phyloP scores from a whole-genome alignment of 345 rosid species.

The Gynandropsis gynandra region DNA sequence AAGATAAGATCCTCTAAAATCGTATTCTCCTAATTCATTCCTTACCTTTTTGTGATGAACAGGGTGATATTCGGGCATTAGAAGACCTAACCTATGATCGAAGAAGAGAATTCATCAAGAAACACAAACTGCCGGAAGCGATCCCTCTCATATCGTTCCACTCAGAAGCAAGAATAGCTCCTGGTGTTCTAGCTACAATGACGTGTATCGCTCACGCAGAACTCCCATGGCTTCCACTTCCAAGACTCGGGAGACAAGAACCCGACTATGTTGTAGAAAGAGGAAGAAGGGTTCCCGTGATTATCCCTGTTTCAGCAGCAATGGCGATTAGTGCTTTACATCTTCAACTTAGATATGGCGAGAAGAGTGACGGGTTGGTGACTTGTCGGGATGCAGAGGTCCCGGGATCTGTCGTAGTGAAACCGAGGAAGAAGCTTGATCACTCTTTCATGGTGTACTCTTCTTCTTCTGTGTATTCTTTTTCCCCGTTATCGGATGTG shows the following conservation, averaged over 20 bases:
- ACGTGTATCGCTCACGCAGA: slow-evolving; percentile 66
- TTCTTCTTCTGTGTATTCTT: slow-evolving; percentile 27
- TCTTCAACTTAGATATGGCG: slow-evolving; percentile 57
- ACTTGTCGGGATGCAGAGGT: slow-evolving; percentile 61
- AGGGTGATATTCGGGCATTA: slow-evolving; percentile 64
- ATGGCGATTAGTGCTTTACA: slow-evolving; percentile 57
- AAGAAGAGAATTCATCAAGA: slow-evolving; percentile 47
- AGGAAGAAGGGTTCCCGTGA: slow-evolving; percentile 48
- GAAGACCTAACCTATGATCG: slow-evolving; percentile 63
- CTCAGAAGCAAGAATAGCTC: slow-evolving; percentile 47
- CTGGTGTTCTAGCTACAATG: slow-evolving; percentile 50
- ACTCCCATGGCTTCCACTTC: slow-evolving; percentile 55
- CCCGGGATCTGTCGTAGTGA: slow-evolving; percentile 55
- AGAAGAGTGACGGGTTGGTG: slow-evolving; percentile 63
- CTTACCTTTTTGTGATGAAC: background rate
- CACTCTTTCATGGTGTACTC: slow-evolving; percentile 71
- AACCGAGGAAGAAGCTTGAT: slow-evolving; percentile 47
- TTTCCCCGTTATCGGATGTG: slow-evolving; percentile 29
- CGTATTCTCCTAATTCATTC: no score
- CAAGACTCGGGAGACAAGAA: slow-evolving; percentile 26
- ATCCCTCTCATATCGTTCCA: slow-evolving; percentile 56
- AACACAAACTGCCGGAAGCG: slow-evolving; percentile 44
- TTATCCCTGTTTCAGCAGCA: slow-evolving; percentile 51
- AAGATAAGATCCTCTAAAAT: no score
- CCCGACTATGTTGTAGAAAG: slow-evolving; percentile 19